These are phyloP conservation scores for Pneumocystis murina DNA, from an alignment of 1,139 yeast genomes.

Conservation along the genomic window DNA sequence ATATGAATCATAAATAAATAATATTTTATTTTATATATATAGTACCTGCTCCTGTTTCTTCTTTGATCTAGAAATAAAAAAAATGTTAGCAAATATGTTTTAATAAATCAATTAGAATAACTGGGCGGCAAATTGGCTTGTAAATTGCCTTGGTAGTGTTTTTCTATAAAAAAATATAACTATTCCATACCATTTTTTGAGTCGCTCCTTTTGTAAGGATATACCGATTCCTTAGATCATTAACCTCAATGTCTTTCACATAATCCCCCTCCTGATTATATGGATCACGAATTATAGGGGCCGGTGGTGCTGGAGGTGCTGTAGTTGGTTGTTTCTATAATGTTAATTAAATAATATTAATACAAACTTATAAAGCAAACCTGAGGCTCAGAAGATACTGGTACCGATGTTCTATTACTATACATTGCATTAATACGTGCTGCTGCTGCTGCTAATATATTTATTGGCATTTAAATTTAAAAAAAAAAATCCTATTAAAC, in stretches of 20 bases:
- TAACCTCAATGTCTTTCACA: conserved; percentile 24
- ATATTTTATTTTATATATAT: background rate
- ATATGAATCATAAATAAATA: background rate
- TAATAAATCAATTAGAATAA: background rate
- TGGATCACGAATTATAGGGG: conserved; percentile 1
- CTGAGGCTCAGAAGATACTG: background rate
- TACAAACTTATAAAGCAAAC: background rate
- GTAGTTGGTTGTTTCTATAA: background rate
- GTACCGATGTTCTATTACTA: background rate
- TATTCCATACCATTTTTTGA: conserved; percentile 16
- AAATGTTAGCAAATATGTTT: background rate
- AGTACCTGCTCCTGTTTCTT: conserved; percentile 14
- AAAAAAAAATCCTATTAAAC: background rate
- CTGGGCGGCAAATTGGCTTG: background rate
- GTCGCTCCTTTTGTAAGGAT: conserved; percentile 26
- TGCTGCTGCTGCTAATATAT: background rate
- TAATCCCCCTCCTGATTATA: conserved; percentile 10
- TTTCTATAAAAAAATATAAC: background rate
- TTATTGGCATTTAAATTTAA: background rate
- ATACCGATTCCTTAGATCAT: conserved; percentile 27
- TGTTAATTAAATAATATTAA: background rate
- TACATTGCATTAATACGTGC: background rate
- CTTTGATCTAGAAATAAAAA: conserved; percentile 6
- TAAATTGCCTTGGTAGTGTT: background rate
- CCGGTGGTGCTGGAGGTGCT: conserved; percentile 8